Conservation (phyloP, 2,329 filamentous ascomycete genomes). For the Xylariales sp. region DNA sequence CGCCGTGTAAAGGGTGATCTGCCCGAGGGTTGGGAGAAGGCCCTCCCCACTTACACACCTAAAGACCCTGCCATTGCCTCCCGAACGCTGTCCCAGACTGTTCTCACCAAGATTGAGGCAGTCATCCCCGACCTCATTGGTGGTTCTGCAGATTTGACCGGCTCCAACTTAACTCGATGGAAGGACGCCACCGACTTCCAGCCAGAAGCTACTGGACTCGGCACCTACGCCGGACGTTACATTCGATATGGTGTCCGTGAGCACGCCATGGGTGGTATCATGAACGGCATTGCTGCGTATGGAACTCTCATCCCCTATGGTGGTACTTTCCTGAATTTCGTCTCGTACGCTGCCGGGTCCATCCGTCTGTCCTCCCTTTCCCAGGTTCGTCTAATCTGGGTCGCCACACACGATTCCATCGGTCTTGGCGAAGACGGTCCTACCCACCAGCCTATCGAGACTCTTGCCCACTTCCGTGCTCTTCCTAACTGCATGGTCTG, state of each 20-base stretch:
- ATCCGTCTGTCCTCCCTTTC: conserved; percentile 92
- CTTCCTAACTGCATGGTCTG: conserved; percentile 99
- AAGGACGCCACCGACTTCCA: conserved; percentile 98
- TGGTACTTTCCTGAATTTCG: conserved; percentile 99
- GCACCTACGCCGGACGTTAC: conserved; percentile 88
- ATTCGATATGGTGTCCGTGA: conserved; percentile 89
- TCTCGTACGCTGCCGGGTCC: conserved; percentile 93
- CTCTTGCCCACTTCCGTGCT: conserved; percentile 94
- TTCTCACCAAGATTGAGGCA: conserved; percentile 81
- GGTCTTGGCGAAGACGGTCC: conserved; percentile 98
- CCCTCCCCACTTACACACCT: conserved; percentile 84
- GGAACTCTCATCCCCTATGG: conserved; percentile 90
- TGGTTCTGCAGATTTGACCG: conserved; percentile 95
- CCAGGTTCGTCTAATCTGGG: conserved; percentile 86
- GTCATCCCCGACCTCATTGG: conserved; percentile 86
- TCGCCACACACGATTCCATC: conserved; percentile 98
- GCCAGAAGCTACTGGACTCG: conserved; percentile 77
- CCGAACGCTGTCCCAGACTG: conserved; percentile 92
- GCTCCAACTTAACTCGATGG: conserved; percentile 98
- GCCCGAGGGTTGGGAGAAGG: conserved; percentile 94
- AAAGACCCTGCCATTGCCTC: conserved; percentile 81
- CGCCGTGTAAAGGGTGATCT: conserved; percentile 80
- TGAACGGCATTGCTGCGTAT: conserved; percentile 94
- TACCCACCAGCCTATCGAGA: conserved; percentile 99
- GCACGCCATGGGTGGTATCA: conserved; percentile 87